Conservation (phyloP, 1,139 yeast genomes). For the Tardiomyces depauwii region DNA sequence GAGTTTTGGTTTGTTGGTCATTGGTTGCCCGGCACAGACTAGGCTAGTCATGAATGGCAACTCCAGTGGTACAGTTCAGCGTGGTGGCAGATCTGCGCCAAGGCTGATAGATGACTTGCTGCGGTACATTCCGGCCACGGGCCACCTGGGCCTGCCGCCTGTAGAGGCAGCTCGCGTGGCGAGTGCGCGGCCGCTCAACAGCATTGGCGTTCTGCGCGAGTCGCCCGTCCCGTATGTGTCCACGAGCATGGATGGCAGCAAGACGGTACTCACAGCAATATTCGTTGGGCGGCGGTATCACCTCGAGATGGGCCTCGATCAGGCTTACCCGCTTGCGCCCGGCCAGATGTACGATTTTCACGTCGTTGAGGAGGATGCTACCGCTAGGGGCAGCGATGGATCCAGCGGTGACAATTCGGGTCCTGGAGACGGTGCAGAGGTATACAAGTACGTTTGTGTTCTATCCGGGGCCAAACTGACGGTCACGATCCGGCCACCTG, state of each 20-base stretch:
- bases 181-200: background rate
- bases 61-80: background rate
- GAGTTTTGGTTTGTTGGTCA: no score
- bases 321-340: background rate
- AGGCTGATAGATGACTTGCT: slow-evolving; percentile 19
- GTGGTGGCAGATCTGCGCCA: slow-evolving; percentile 13
- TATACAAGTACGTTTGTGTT: slow-evolving; percentile 10
- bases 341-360: background rate
- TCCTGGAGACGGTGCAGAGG: background rate
- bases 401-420: background rate
- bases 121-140: slow-evolving; percentile 11
- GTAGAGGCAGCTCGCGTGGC: background rate
- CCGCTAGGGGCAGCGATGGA: background rate
- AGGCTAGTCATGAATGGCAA: no score
- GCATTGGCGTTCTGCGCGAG: background rate
- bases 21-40: no score
- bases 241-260: background rate
- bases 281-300: background rate
- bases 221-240: background rate
- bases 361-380: background rate
- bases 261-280: background rate
- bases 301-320: background rate
- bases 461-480: slow-evolving; percentile 11
- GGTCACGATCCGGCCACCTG: slow-evolving; percentile 17
- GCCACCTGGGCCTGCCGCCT: slow-evolving; percentile 5